Percentiles rank a stretch among this genome's conserved stretches.
Conservation (phyloP, 2,329 filamentous ascomycete species). For the Xenoacremonium recifei region DNA sequence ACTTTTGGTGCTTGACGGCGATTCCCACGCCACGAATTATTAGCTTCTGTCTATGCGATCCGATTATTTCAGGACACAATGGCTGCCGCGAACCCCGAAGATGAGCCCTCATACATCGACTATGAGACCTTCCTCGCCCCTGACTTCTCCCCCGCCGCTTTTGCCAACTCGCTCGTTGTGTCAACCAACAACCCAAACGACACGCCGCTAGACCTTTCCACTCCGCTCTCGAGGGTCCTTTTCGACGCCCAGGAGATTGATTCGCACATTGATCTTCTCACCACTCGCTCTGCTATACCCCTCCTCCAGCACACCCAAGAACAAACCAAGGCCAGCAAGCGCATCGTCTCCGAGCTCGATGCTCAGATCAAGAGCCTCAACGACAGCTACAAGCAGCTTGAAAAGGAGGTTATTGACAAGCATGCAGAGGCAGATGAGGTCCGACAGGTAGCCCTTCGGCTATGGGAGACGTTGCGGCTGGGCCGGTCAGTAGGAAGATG, state of each 20-base stretch:
- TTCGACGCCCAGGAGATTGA: slow-evolving; percentile 98
- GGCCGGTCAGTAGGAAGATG: slow-evolving; percentile 75
- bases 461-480: slow-evolving; percentile 78
- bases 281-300: slow-evolving; percentile 78
- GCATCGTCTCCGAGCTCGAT: slow-evolving; percentile 74
- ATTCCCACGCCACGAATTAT: too few relatives aligned
- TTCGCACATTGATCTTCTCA: slow-evolving; percentile 88
- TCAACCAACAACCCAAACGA: slow-evolving; percentile 91
- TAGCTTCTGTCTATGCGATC: too few relatives aligned
- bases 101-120: slow-evolving; percentile 86
- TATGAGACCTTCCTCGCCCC: slow-evolving; percentile 88
- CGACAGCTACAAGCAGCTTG: slow-evolving; percentile 80
- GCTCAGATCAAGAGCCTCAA: slow-evolving; percentile 77
- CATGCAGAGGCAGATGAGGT: slow-evolving; percentile 86
- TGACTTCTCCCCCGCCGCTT: slow-evolving; percentile 74
- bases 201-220: slow-evolving; percentile 86
- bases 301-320: slow-evolving; percentile 75
- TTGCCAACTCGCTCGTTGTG: slow-evolving; percentile 86
- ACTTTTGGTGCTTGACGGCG: too few relatives aligned
- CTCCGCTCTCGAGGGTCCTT: slow-evolving; percentile 86
- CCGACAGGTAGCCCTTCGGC: slow-evolving; percentile 69
- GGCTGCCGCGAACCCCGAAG: slow-evolving; percentile 19
- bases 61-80: neutral
- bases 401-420: slow-evolving; percentile 82
- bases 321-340: slow-evolving; percentile 69